Evolutionary conservation across 495 filamentous ascomycete species (phyloP).

Genomic region (Xylaria castorea): DNA sequence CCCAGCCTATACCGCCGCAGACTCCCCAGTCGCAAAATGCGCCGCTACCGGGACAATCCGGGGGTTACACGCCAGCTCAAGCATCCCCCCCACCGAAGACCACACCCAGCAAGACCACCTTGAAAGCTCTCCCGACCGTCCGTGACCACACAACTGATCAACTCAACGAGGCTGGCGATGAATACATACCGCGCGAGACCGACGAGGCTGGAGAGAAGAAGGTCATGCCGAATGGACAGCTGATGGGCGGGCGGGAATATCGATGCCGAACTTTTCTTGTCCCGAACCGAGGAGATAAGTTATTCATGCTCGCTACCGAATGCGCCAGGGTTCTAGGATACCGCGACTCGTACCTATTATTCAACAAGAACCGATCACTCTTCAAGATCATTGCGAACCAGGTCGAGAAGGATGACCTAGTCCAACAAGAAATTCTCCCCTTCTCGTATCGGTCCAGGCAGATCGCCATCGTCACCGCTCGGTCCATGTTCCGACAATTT

Average conservation of each 20-base stretch:
- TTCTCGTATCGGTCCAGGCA: slow-evolving; percentile 98
- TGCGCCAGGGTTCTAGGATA: slow-evolving; percentile 95
- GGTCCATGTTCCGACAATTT: slow-evolving; percentile 99
- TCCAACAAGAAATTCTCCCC: slow-evolving; percentile 91
- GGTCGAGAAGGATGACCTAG: slow-evolving; percentile 94
- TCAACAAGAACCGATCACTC: slow-evolving; percentile 98
- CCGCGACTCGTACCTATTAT: slow-evolving; percentile 94
- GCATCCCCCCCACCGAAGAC: slow-evolving; percentile 80
- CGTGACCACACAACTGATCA: slow-evolving; percentile 98
- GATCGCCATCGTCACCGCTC: slow-evolving; percentile 98
- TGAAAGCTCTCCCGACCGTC: slow-evolving; percentile 96
- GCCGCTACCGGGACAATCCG: slow-evolving; percentile 66
- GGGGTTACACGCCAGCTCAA: slow-evolving; percentile 66
- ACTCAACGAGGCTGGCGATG: slow-evolving; percentile 87
- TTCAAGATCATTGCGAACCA: slow-evolving; percentile 99
- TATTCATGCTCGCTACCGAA: slow-evolving; percentile 99
- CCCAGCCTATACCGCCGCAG: slow-evolving; percentile 63
- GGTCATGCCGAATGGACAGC: slow-evolving; percentile 81
- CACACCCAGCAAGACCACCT: slow-evolving; percentile 88
- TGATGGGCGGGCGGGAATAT: slow-evolving; percentile 84
- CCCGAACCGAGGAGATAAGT: slow-evolving; percentile 85
- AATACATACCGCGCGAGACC: slow-evolving; percentile 93
- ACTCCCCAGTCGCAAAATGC: slow-evolving; percentile 80
- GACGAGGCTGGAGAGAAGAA: slow-evolving; percentile 95
- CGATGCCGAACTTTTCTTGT: slow-evolving; percentile 93